Evolutionary conservation across 2,329 filamentous ascomycete species (phyloP).

Genomic region (Penicillium sp.): DNA sequence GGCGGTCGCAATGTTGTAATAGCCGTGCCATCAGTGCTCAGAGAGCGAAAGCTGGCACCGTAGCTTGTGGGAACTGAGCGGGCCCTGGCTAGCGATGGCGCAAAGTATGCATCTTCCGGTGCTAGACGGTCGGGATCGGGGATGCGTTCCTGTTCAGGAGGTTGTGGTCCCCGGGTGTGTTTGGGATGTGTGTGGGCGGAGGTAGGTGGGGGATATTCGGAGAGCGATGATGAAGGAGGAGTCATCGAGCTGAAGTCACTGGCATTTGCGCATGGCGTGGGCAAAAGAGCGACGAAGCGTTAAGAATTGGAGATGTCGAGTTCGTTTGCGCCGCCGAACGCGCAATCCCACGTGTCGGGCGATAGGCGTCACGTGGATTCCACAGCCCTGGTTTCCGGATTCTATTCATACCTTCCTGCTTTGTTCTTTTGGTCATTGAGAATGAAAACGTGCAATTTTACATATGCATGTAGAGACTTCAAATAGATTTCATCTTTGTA

Average conservation of each 20-base stretch:
- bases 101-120: slow-evolving; percentile 77
- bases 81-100: slow-evolving; percentile 58
- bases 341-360: slow-evolving; percentile 16
- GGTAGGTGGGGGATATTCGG: slow-evolving; percentile 43
- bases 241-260: slow-evolving; percentile 32
- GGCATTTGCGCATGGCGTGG: slow-evolving; percentile 31
- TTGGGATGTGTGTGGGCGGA: slow-evolving; percentile 49
- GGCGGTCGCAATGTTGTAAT: slow-evolving; percentile 44
- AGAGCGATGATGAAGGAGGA: slow-evolving; percentile 33
- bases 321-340: slow-evolving; percentile 9
- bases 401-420: no score
- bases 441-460: no score
- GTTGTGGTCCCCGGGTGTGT: slow-evolving; percentile 37
- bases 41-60: slow-evolving; percentile 33
- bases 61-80: slow-evolving; percentile 41
- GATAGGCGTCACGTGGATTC: slow-evolving; percentile 11
- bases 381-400: neutral
- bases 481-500: no score
- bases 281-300: slow-evolving; percentile 5
- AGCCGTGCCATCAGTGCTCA: slow-evolving; percentile 44
- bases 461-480: no score
- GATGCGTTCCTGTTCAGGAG: slow-evolving; percentile 39
- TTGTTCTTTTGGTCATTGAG: no score
- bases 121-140: slow-evolving; percentile 68
- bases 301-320: slow-evolving; percentile 2